Percentiles rank a stretch among this genome's conserved stretches.
These are phyloP conservation scores for Stylosanthes scabra DNA, from an alignment of 331 rosid genomes.

Conservation along the genomic window DNA sequence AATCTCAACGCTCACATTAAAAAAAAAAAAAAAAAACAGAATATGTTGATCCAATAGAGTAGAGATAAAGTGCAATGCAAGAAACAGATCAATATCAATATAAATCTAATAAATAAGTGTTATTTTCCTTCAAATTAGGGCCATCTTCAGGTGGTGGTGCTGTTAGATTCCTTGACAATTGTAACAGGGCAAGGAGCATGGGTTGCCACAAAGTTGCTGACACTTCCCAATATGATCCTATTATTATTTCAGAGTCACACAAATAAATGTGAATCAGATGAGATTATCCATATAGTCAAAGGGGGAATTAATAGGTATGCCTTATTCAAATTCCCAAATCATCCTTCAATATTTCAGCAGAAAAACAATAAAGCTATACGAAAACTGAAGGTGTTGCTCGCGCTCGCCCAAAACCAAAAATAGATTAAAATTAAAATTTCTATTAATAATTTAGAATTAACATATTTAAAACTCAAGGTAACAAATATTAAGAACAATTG, in stretches of 20 bases:
- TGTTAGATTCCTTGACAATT: constrained; percentile 70
- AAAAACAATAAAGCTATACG: not conserved
- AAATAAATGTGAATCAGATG: too few relatives aligned
- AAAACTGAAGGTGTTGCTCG: too few relatives aligned
- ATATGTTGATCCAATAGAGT: not conserved
- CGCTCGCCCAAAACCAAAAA: not conserved
- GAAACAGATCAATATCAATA: constrained; percentile 3
- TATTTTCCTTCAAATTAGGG: constrained; percentile 3
- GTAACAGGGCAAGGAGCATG: constrained; percentile 92
- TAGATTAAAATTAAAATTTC: not conserved
- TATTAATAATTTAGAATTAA: not conserved
- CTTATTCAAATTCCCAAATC: not conserved
- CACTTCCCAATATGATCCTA: constrained; percentile 91
- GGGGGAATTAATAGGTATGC: not conserved
- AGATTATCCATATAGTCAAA: too few relatives aligned
- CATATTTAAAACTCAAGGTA: too few relatives aligned
- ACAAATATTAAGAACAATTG: too few relatives aligned
- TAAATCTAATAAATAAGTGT: not conserved
- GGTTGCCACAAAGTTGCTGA: constrained; percentile 80
- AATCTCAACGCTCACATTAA: constrained; percentile 6
- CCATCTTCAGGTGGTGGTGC: constrained; percentile 30
- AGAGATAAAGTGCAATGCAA: constrained; percentile 19
- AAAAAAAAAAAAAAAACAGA: not conserved
- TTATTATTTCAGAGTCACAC: not conserved
- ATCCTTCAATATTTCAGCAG: not conserved